Evolutionary conservation across 164 flowering plant species (phyloP), one percentile per base, ranked within the genome.

Genomic region (Vitis labrusca): DNA sequence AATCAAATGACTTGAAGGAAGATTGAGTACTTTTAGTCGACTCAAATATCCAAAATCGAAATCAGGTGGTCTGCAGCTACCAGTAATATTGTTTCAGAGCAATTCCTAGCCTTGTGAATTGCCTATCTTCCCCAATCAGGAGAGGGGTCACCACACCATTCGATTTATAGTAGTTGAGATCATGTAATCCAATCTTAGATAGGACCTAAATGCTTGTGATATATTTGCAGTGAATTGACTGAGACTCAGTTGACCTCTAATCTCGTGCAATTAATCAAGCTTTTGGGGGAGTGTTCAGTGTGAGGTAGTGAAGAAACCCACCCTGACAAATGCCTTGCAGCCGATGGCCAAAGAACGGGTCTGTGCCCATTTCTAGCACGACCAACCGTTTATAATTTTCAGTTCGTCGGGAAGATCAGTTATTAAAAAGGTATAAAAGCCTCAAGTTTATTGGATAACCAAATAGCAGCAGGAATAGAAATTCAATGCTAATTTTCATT

Each of bases 151-250:
- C 76, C 79, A 0, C 49, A 12, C 0, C 72, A 62, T 5, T 53
- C 10, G 30, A 72, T 72, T 57, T 64, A 23, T 23, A 23, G 27
- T 2, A 44, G 73, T 72, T n/a, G 65, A 47, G 30, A 63, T 70
- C 10, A 76, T 62, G 49, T 62, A 69, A 10, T 55, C 50, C 6
- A 73, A 63, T 8, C 55, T 57, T 10, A 71, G 80, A 51, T 69
- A 64, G 1, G 57, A 61, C 2, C 73, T 67, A 37, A 73, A 69
- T 15, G 52, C 63, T 11, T 68, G 13, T 5, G 64, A 48, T 17
- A 77, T 7, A 16, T 50, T 65, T 29, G 74, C 78, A 8, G 29
- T 62, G 47, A 74, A 59, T 5, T 59, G 59, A 49, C 68, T 74
- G 9, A 17, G 1, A 1, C 58, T 64, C 14, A 74, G 61, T 55